Evolutionary conservation across 2,329 filamentous ascomycete genomes (phyloP), one percentile per base, ranked within the genome.

Genomic region (Pseudogymnoascus sp.): DNA sequence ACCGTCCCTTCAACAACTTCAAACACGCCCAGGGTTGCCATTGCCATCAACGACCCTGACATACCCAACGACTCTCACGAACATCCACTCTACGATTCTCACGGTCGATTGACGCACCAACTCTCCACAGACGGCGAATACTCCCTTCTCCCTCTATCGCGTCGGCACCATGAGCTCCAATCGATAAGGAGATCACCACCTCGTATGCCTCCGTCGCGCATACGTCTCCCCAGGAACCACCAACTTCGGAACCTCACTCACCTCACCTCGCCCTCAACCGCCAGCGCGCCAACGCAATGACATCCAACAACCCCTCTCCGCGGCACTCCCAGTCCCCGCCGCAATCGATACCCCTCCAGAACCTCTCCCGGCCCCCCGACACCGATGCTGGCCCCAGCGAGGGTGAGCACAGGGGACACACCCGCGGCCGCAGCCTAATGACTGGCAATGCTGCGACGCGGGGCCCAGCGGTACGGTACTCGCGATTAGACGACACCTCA

Each of bases 281-380:
- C 50, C 50, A 33, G n/a, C 15, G 50, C 50, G 26, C 50, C 29
- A 10, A 60, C 68, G 72, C 64, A 64, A 82, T 80, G 79, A 77
- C 80, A 76, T 78, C 79, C 69, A 76, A 78, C 71, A 78, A 78
- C 68, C 75, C 77, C 60, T 75, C 78, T 64, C 64, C 66, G 35
- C 61, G 66, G 66, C 76, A 78, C 67, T 75, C 77, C 66, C 78
- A 81, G 29, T 75, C 77, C 53, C 73, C 75, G 64, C 77, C 80
- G 65, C 82, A 83, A 70, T 87, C 88, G 66, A 93, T 95, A 76
- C 89, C 88, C 65, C 79, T 93, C 64, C 87, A 87, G 74, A 83
- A 88, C 69, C 78, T 90, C 26, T 64, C 69, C 68, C 74, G 69
- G 11, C 72, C 72, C 59, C 70, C 72, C n/a, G 72, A 72, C 65